Percentiles rank a stretch among this genome's conserved stretches.
These are phyloP conservation scores for Paecilomyces formosus DNA, from an alignment of 2,329 filamentous ascomycete genomes.

Conservation along the genomic window DNA sequence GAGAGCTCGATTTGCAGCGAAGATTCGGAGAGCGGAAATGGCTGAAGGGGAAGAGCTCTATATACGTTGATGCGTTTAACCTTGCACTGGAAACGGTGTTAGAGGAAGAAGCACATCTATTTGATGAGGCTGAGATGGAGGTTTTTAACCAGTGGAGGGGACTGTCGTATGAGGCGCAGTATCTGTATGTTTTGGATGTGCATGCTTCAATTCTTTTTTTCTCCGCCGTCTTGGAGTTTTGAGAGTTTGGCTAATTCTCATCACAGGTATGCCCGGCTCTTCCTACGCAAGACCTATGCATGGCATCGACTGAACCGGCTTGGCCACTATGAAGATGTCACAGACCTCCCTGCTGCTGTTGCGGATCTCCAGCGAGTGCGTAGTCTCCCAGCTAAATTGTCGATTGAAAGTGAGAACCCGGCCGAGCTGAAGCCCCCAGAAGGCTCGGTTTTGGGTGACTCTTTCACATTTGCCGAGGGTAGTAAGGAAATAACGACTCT, in stretches of 20 bases:
- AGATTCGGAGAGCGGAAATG: conserved; percentile 55
- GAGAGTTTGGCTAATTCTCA: not conserved
- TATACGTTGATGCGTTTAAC: conserved; percentile 97
- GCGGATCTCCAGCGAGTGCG: conserved; percentile 53
- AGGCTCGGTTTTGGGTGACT: conserved; percentile 43
- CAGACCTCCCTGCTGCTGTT: conserved; percentile 62
- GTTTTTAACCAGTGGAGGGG: conserved; percentile 70
- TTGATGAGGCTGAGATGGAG: conserved; percentile 67
- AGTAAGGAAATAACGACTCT: conserved; percentile 70
- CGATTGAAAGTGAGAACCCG: conserved; percentile 27
- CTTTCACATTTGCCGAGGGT: conserved; percentile 72
- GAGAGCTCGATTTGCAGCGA: conserved; percentile 37
- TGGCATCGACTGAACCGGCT: conserved; percentile 81
- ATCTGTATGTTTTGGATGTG: conserved; percentile 55
- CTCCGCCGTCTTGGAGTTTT: too few species aligned
- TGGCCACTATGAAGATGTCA: conserved; percentile 75
- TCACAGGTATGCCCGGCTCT: conserved; percentile 76
- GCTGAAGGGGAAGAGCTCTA: conserved; percentile 72
- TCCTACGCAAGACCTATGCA: conserved; percentile 80
- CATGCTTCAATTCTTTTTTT: not conserved
- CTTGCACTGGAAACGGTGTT: conserved; percentile 83
- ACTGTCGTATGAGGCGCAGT: conserved; percentile 78
- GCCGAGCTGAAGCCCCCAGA: conserved; percentile 43
- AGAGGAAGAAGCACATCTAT: conserved; percentile 80
- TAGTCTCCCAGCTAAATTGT: conserved; percentile 45